Percentiles rank a stretch among this genome's conserved stretches.
These are phyloP conservation scores for Crucibulum cyathiforme DNA, from an alignment of 1,284 basidiomycete species.

Conservation along the genomic window DNA sequence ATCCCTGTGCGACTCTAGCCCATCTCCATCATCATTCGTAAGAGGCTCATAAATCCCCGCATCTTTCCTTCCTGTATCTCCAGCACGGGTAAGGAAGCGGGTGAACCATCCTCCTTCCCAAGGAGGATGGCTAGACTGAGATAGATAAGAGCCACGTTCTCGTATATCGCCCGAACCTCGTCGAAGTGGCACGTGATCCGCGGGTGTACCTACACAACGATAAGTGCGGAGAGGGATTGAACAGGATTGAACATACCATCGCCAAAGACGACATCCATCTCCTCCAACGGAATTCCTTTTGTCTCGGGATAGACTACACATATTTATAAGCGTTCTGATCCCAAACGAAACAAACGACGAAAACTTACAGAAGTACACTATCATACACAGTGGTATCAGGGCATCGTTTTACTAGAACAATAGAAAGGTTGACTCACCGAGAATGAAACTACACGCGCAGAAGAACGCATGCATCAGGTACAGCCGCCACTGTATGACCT, in stretches of 20 bases:
- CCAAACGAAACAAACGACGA: neutral
- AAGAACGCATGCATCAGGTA: constrained; percentile 96
- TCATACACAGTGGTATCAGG: constrained; percentile 5
- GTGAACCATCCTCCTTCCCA: no score
- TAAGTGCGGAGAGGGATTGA: neutral
- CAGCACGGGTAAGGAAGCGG: no score
- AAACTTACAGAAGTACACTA: constrained; percentile 72
- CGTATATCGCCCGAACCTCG: neutral
- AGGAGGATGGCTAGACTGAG: no score
- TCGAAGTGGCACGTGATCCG: neutral
- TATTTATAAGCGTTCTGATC: neutral
- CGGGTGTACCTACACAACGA: neutral
- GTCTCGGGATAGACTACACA: constrained; percentile 78
- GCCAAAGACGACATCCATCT: constrained; percentile 81
- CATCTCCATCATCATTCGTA: neutral
- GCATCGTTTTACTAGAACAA: no score
- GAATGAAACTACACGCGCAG: constrained; percentile 82
- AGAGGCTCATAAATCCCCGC: neutral
- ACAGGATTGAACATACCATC: constrained; percentile 54
- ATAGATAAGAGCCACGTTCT: no score
- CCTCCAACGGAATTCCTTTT: constrained; percentile 77
- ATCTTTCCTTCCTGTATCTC: neutral
- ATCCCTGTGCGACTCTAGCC: neutral
- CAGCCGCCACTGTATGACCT: constrained; percentile 86
- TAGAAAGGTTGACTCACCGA: constrained; percentile 51